Percentiles rank a stretch among this genome's conserved stretches.
Evolutionary conservation across 495 filamentous ascomycete species (phyloP).

Genomic region (Sphaerosporella brunnea): DNA sequence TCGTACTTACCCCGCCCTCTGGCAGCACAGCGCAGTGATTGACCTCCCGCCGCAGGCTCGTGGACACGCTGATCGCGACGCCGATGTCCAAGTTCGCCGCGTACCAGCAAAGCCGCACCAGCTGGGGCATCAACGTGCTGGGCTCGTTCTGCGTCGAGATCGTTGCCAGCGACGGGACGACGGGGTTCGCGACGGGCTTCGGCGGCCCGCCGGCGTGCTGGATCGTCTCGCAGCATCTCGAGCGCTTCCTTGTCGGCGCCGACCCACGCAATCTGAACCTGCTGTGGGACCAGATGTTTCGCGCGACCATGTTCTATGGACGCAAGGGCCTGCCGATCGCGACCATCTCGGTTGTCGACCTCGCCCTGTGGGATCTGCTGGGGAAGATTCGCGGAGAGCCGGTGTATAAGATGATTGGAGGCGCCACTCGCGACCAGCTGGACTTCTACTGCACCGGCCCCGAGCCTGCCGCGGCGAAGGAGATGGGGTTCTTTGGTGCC

Average conservation of each 20-base stretch:
- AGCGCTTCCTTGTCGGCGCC: slow-evolving; percentile 71
- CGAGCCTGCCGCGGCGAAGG: slow-evolving; percentile 57
- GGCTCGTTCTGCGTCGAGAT: slow-evolving; percentile 90
- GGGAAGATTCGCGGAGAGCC: slow-evolving; percentile 83
- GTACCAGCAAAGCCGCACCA: slow-evolving; percentile 71
- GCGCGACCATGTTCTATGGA: slow-evolving; percentile 86
- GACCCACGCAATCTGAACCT: slow-evolving; percentile 78
- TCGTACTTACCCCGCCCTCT: slow-evolving; percentile 10
- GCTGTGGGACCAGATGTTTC: slow-evolving; percentile 91
- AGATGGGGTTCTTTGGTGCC: slow-evolving; percentile 69
- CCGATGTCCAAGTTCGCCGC: slow-evolving; percentile 78
- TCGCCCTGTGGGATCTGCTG: slow-evolving; percentile 78
- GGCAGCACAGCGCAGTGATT: neutral
- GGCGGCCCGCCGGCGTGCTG: slow-evolving; percentile 83
- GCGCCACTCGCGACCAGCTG: slow-evolving; percentile 58
- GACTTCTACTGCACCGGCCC: slow-evolving; percentile 91
- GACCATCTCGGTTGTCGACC: slow-evolving; percentile 81
- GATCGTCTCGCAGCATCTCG: slow-evolving; percentile 79
- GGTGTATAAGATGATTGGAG: slow-evolving; percentile 86
- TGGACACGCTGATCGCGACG: slow-evolving; percentile 78
- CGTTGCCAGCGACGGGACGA: slow-evolving; percentile 71
- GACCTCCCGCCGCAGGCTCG: slow-evolving; percentile 36
- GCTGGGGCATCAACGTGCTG: slow-evolving; percentile 89
- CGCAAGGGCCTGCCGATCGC: slow-evolving; percentile 78
- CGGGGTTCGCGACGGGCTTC: slow-evolving; percentile 84